Conservation (phyloP, 2,329 filamentous ascomycete genomes). For the Grosmannia huntii region DNA sequence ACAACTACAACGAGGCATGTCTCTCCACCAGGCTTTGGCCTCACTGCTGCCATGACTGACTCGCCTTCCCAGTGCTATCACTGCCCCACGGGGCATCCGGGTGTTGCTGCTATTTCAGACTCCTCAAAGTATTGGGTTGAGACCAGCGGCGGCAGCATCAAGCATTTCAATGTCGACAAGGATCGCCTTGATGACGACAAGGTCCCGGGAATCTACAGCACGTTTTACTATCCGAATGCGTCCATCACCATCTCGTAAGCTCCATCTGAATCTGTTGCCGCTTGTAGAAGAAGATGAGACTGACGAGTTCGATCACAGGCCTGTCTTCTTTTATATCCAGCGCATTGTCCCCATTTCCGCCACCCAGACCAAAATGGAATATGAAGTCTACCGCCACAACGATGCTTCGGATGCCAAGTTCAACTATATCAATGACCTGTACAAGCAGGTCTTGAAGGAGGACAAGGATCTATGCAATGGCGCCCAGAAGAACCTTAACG, state of each 20-base stretch:
- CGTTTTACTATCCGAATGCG: slow-evolving; percentile 36
- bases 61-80: slow-evolving; percentile 35
- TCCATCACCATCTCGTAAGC: slow-evolving; percentile 37
- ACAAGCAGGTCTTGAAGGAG: slow-evolving; percentile 51
- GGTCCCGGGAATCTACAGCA: too few species aligned
- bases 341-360: slow-evolving; percentile 44
- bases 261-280: too few species aligned
- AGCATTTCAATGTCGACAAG: slow-evolving; percentile 35
- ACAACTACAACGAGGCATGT: slow-evolving; percentile 47
- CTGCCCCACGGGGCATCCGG: slow-evolving; percentile 45
- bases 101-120: slow-evolving; percentile 42
- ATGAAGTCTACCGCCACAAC: slow-evolving; percentile 52
- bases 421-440: slow-evolving; percentile 41
- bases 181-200: slow-evolving; percentile 33
- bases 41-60: too few species aligned
- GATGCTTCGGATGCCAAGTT: slow-evolving; percentile 46
- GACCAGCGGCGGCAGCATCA: slow-evolving; percentile 33
- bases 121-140: slow-evolving; percentile 41
- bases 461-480: slow-evolving; percentile 49
- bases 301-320: background rate
- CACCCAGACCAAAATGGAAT: slow-evolving; percentile 40
- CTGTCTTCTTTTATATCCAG: slow-evolving; percentile 46
- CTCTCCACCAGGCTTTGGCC: too few species aligned
- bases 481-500: slow-evolving; percentile 47
- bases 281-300: slow-evolving; percentile 2